Evolutionary conservation across 2,329 filamentous ascomycete genomes (phyloP).

Genomic region (Sphaerulina vaccinii): DNA sequence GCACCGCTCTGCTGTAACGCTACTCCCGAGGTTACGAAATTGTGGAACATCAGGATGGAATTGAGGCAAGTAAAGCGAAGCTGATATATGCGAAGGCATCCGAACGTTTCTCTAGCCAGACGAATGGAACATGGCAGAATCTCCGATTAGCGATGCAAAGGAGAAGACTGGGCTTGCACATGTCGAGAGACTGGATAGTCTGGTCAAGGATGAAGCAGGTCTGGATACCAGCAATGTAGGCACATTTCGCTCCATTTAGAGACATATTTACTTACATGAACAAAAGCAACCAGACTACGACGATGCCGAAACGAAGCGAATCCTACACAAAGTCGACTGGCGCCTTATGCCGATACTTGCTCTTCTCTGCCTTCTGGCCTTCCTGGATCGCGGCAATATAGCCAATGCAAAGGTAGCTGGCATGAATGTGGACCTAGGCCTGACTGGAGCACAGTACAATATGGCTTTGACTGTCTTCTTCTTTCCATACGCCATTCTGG

Average conservation of each 20-base stretch:
- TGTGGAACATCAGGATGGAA: not conserved
- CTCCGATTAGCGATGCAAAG: not conserved
- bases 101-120: too few relatives aligned
- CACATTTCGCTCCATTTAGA: too few relatives aligned
- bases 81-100: not conserved
- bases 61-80: not conserved
- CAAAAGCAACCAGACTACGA: not conserved
- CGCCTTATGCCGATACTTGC: too few relatives aligned
- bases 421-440: slow-evolving; percentile 46
- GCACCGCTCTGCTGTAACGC: not conserved
- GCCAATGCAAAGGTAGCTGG: slow-evolving; percentile 30
- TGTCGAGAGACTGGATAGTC: not conserved
- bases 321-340: slow-evolving; percentile 56
- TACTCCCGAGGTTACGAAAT: not conserved
- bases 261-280: too few relatives aligned
- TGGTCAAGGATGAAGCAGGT: not conserved
- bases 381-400: slow-evolving; percentile 46
- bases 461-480: slow-evolving; percentile 43
- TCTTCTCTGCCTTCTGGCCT: slow-evolving; percentile 58
- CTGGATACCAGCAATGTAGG: not conserved
- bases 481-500: slow-evolving; percentile 39
- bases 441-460: slow-evolving; percentile 42
- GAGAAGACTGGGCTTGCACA: not conserved
- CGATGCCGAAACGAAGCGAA: slow-evolving; percentile 39
- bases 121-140: not conserved